These are phyloP conservation scores for Pterulicium gracile DNA, from an alignment of 1,284 basidiomycete genomes.

Conservation along the genomic window DNA sequence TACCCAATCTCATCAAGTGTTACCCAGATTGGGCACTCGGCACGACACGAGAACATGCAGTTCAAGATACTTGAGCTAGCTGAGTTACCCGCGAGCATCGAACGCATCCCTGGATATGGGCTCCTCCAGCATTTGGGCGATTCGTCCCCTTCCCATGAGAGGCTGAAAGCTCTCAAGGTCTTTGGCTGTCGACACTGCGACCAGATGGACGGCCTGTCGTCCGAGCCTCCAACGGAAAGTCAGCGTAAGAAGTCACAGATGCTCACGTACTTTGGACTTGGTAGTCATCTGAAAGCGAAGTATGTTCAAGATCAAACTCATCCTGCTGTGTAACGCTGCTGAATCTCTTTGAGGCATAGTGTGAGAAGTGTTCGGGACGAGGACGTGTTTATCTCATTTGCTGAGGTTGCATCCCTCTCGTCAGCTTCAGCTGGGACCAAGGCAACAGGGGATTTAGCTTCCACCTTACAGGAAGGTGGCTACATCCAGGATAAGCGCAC, in stretches of 20 bases:
- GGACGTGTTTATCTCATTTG: constrained; percentile 21
- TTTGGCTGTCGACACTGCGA: constrained; percentile 49
- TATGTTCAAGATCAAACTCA: no score
- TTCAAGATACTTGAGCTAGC: constrained; percentile 22
- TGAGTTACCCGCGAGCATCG: constrained; percentile 14
- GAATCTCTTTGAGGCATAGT: constrained; percentile 24
- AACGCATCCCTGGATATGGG: constrained; percentile 21
- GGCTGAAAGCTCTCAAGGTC: constrained; percentile 21
- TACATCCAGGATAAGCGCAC: no score
- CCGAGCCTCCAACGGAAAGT: no score
- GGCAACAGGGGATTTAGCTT: no score
- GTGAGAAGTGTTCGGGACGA: constrained; percentile 29
- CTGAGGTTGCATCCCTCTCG: constrained; percentile 1
- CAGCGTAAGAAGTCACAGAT: no score
- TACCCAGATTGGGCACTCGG: constrained; percentile 44
- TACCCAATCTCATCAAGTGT: constrained; percentile 3
- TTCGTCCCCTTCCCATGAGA: constrained; percentile 12
- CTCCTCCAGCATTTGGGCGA: constrained; percentile 21
- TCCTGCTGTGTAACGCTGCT: constrained; percentile 1
- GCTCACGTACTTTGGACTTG: constrained; percentile 42
- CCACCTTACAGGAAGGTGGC: no score
- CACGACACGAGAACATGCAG: constrained; percentile 47
- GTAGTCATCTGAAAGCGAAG: constrained; percentile 48
- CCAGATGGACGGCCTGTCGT: constrained; percentile 10
- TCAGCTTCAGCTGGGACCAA: no score